Conservation (phyloP, 116 monocot genomes). For the Iris pallida region DNA sequence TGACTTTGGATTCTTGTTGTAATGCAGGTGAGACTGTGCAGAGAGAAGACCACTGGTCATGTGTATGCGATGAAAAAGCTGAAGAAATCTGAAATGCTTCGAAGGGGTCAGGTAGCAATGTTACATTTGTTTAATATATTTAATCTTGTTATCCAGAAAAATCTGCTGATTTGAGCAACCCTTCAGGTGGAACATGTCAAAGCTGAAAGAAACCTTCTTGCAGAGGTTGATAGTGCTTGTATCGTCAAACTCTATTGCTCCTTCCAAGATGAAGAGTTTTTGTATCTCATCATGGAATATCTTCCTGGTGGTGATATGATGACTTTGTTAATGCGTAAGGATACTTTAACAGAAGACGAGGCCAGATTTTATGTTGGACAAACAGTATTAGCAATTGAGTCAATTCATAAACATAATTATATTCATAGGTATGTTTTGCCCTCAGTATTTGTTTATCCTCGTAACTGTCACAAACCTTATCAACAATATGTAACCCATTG, state of each 20-base stretch:
- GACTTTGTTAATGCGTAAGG: conserved; percentile 94
- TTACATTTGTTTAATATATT: neutral
- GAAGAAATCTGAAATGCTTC: conserved; percentile 98
- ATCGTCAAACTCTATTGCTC: conserved; percentile 93
- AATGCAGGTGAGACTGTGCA: conserved; percentile 83
- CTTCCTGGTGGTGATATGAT: conserved; percentile 99
- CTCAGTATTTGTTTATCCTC: neutral
- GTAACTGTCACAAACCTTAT: neutral
- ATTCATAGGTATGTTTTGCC: conserved; percentile 64
- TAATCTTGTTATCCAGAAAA: neutral
- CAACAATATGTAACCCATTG: neutral
- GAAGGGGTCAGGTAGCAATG: conserved; percentile 87
- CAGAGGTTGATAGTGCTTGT: conserved; percentile 89
- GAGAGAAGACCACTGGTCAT: conserved; percentile 64
- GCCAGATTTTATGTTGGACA: conserved; percentile 90
- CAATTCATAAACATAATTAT: conserved; percentile 90
- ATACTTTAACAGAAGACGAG: conserved; percentile 78
- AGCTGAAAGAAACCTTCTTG: conserved; percentile 95
- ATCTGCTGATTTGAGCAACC: conserved; percentile 12
- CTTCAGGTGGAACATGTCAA: conserved; percentile 92
- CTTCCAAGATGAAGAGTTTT: conserved; percentile 95
- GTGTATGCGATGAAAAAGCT: conserved; percentile 99
- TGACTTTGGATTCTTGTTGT: neutral
- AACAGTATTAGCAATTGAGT: conserved; percentile 87
- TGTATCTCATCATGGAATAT: conserved; percentile 97